Percentiles rank a stretch among this genome's conserved stretches.
These are phyloP conservation scores for Cronartium quercuum DNA, from an alignment of 1,284 basidiomycete species.

Conservation along the genomic window DNA sequence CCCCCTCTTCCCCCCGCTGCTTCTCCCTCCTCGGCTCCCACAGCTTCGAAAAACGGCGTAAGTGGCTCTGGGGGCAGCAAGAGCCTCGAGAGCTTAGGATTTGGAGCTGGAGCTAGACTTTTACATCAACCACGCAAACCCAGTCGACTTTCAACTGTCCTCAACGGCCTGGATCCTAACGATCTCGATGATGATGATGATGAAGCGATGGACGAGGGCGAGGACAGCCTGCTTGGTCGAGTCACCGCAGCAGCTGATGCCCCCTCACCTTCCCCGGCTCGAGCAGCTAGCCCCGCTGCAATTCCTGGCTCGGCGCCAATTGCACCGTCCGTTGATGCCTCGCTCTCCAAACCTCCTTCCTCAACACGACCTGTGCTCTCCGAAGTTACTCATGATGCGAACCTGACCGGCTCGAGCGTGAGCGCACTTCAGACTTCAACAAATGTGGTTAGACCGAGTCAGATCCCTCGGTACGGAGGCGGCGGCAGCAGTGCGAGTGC, in stretches of 20 bases:
- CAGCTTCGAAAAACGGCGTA: not conserved
- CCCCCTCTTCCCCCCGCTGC: not conserved
- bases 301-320: not conserved
- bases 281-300: not conserved
- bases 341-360: not conserved
- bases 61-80: not conserved
- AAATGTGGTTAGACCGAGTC: not conserved
- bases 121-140: slow-evolving; percentile 8
- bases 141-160: slow-evolving; percentile 24
- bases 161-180: not conserved
- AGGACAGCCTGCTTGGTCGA: not conserved
- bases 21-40: not conserved
- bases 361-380: not conserved
- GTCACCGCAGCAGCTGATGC: not conserved
- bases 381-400: slow-evolving; percentile 3
- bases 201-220: not conserved
- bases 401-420: slow-evolving; percentile 8
- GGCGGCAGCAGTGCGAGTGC: not conserved
- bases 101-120: not conserved
- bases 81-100: not conserved
- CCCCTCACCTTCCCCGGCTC: not conserved
- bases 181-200: slow-evolving; percentile 29
- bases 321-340: not conserved
- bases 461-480: not conserved
- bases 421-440: not conserved